Base-by-base conservation (phyloP, 1,284 basidiomycete species). In the Takashimella tepidaria region DNA sequence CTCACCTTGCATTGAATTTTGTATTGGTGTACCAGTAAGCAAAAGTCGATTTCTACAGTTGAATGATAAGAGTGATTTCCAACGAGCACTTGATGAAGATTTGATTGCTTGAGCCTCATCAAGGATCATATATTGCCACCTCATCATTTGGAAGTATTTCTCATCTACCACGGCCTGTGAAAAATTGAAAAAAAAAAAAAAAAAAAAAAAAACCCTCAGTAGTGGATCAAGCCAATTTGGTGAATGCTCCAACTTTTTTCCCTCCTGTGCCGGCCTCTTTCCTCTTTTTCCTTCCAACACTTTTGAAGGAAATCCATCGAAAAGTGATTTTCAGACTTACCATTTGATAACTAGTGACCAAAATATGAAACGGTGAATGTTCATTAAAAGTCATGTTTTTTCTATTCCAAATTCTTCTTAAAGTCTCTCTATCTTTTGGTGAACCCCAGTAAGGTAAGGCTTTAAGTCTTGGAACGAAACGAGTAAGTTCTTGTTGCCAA, bases 31-130 rank as follows among this genome's bases (percentile, higher is more conserved):
- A 59, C 96, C 96, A 0, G 96, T 99, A 37, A 99, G 80, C 22
- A 99, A 80, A 11, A 99, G 80, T 46, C 96, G 83, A 78, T 99
- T 99, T 58, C 96, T 85, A 71, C 96, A 98, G 57, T 95, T 90
- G 77, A 98, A 92, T 19, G 91, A 89, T 37, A 98, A 83, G 19
- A 98, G 79, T 8, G 95, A 96, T 78, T 98, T 98, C 96, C 96
- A 99, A 47, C 96, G 84, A 23, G 89, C 89, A 75, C 89, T 93
- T n/a, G 87, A 85, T 11, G 95, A 92, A 66, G 93, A 96, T 80
- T 99, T 99, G 82, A 99, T 98, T 55, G 98, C 98, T 76, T 99
- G 96, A 10, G 96, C 96, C 76, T 99, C 96, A 69, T 99, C 96
- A 12, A 99, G 81, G 55, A 99, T 85, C 96, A 98, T 98, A 73